Base-by-base conservation (phyloP, 192 early-diverging fungal species). In the Phlyctochytrium bullatum region DNA sequence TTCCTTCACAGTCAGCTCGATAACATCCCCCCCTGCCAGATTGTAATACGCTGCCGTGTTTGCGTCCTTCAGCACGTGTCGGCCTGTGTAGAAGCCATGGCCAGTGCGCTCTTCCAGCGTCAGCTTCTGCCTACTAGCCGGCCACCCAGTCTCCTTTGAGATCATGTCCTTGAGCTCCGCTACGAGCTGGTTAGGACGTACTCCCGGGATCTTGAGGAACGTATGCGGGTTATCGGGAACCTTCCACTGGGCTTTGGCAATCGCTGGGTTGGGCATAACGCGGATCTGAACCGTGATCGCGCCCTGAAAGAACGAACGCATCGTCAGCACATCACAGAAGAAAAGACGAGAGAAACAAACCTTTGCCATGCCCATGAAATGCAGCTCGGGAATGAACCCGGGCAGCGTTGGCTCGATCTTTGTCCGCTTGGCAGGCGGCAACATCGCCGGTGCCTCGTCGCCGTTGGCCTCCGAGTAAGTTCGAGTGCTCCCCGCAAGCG, bases 1-100 rank as follows among this genome's bases (percentile, higher is more conserved):
- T 25, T 57, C 54, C 27, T 57, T 57, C 27, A 57, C 12, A 27
- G 54, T 57, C 54, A 57, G 27, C 27, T 57, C 54, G 27, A 57
- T 10, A 6, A 28, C 27, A 28, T 57, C 54, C 27, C 54, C 54
- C 12, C 12, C 54, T 25, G 54, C 16, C 16, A 57, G 54, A 28
- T 57, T 57, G 27, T 57, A 57, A 25, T 57, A 57, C 10, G 54
- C 54, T 6, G 54, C 16, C 27, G 54, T 24, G 20, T 20, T 6
- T 6, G 20, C 6, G 27, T 57, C 54, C 54, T 57, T 57, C 54
- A 57, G 25, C 10, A 57, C 54, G 27, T 28, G 27, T 25, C 54
- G 12, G 20, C 6, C 27, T 6, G 54, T 57, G 20, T 47, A 20
- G 40, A 47, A 47, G 40, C 40, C 40, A 25, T 57, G 25, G 6